Evolutionary conservation across 1,284 basidiomycete genomes (phyloP), one percentile per base, ranked within the genome.

Genomic region (Apiotrichum siamense): DNA sequence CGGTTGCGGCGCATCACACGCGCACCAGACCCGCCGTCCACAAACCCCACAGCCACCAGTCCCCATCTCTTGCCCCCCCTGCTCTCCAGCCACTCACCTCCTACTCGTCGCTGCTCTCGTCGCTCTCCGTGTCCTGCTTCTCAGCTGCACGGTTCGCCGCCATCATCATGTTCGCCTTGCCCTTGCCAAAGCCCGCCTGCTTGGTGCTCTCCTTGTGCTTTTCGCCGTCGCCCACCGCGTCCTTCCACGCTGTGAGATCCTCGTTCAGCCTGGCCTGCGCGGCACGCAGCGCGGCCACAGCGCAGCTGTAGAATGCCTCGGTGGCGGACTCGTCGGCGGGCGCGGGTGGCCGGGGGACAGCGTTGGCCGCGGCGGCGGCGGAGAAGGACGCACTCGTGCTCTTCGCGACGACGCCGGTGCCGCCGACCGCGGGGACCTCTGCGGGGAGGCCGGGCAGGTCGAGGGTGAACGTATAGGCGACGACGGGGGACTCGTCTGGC

Each of bases 181-280:
- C 65, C 46, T 55, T 52, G 0, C 65, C 65, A 35, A 53, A 54
- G 21, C 45, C 62, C 13, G 57, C 53, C 44, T 51, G 57, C 17
- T 59, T 63, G 4, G 47, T 29, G 47, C 61, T 59, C 54, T 68
- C 66, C 41, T 62, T 65, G 37, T 25, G 31, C 54, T 67, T 66
- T 50, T 69, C 66, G 26, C 12, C 21, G 46, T 69, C 66, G 1
- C 66, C 66, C 7, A 65, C 52, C 3, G 58, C 62, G 36, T 69
- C 66, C 55, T 69, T 69, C 66, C 66, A 69, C 12, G 39, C 41
- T 0, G 63, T 69, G 40, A 69, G 41, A 17, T 29, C 39, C 13
- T 55, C 62, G 45, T 63, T 69, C 20, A 66, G 49, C 10, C 54
- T 25, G 17, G 38, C 37, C 48, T 69, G 66, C 3, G 52, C 58